These are phyloP conservation scores for Parastagonospora avenae DNA, from an alignment of 2,329 filamentous ascomycete species.

Conservation along the genomic window DNA sequence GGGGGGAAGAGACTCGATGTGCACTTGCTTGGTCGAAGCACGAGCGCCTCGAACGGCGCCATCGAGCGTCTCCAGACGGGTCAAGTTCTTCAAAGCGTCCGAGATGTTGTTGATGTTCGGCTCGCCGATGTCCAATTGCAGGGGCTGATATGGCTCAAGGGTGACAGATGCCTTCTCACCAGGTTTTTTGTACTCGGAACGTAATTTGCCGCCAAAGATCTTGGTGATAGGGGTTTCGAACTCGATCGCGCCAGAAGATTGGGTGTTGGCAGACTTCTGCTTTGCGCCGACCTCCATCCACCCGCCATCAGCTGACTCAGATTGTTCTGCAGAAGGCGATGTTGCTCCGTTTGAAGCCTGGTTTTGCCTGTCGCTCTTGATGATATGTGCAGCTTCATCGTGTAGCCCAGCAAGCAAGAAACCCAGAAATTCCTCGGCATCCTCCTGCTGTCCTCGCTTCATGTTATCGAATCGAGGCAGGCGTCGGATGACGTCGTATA, in stretches of 20 bases:
- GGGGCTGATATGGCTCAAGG: constrained; percentile 87
- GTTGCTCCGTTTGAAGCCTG: constrained; percentile 34
- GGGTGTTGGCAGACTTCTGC: constrained; percentile 84
- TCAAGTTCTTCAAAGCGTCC: constrained; percentile 85
- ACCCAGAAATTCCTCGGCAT: constrained; percentile 95
- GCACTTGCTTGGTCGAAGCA: constrained; percentile 88
- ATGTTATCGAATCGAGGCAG: constrained; percentile 89
- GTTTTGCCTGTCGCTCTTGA: constrained; percentile 58
- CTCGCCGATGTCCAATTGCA: constrained; percentile 92
- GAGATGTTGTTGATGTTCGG: constrained; percentile 87
- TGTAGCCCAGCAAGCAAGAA: constrained; percentile 92
- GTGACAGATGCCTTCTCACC: constrained; percentile 91
- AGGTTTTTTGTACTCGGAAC: constrained; percentile 86
- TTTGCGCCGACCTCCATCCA: constrained; percentile 96
- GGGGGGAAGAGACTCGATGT: constrained; percentile 88
- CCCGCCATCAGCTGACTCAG: constrained; percentile 62
- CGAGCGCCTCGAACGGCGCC: constrained; percentile 79
- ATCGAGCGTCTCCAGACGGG: constrained; percentile 80
- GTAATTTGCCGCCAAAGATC: constrained; percentile 89
- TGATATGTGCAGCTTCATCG: constrained; percentile 84
- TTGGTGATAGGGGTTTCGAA: constrained; percentile 84
- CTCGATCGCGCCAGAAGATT: constrained; percentile 76
- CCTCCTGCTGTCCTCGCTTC: constrained; percentile 96
- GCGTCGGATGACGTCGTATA: constrained; percentile 89
- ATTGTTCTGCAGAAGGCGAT: constrained; percentile 53